Base-by-base conservation (phyloP, 2,329 filamentous ascomycete genomes). In the Ascochyta viciae-villosae region DNA sequence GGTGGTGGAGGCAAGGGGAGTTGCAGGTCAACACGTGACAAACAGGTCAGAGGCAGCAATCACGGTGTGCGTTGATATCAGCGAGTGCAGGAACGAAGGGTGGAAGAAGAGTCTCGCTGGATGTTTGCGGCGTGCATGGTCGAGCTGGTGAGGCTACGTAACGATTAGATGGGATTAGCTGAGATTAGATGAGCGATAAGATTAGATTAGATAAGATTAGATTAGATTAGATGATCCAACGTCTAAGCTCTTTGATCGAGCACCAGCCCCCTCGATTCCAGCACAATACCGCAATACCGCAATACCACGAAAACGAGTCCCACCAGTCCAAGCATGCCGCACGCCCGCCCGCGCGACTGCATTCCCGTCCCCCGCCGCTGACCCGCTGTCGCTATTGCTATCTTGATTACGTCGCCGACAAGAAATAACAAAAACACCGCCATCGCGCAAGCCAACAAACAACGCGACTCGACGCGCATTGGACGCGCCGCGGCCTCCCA, bases 251-350 rank as follows among this genome's bases (percentile, higher is more conserved):
- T n/a, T 15, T 9, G 52, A 45, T 59, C 55, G 42, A 58, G 55
- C 61, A 43, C 64, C 65, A 69, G 63, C 67, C 67, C 71, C 55
- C 67, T 64, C 58, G 50, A 58, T 44, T 55, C 47, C 56, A 53
- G 34, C 50, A 43, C 46, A 48, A 43, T 45, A 51, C 54, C 42
- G 27, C 31, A 31, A 43, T 29, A 8, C 27, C 37, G 22, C 19
- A 47, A 57, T n/a, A 54, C 42, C 27, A 57, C 50, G 39, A 58
- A 23, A 8, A 8, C 27, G 27, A 8, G 27, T 10, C 27, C 8
- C 27, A 54, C 19, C 19, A 19, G 19, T 19, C 19, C 19, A 19
- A 54, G 33, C 46, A 58, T 65, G 61, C 52, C 15, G 50, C 50
- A 50, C 60, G 44, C 48, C 40, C 38, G 47, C 51, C 42, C 59